phyloP scores from a whole-genome alignment of 1,284 basidiomycete genomes.

The Leccinum subfulvum region DNA sequence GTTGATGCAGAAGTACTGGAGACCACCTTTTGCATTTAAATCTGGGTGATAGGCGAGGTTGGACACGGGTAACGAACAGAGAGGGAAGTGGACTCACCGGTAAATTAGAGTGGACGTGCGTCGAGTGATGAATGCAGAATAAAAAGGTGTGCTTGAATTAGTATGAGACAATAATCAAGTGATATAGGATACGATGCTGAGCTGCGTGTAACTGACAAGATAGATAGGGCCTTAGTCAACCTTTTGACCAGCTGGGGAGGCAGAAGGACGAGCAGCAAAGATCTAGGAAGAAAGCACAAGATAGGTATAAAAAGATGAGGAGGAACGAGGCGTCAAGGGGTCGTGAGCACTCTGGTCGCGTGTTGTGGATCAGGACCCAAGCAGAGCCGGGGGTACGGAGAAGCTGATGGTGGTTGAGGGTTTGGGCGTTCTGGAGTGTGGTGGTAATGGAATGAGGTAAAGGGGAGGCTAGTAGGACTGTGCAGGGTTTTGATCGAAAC shows the following conservation, averaged over 20 bases:
- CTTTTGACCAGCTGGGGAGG: conserved; percentile 35
- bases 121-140: conserved; percentile 47
- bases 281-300: conserved; percentile 43
- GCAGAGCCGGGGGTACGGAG: conserved; percentile 27
- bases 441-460: conserved; percentile 54
- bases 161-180: conserved; percentile 51
- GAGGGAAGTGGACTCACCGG: conserved; percentile 44
- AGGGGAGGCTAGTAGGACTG: conserved; percentile 56
- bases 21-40: conserved; percentile 40
- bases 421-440: conserved; percentile 37
- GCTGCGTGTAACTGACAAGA: conserved; percentile 43
- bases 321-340: conserved; percentile 40
- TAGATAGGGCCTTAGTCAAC: conserved; percentile 43
- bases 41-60: conserved; percentile 30
- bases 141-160: conserved; percentile 42
- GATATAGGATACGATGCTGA: conserved; percentile 43
- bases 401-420: conserved; percentile 39
- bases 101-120: conserved; percentile 56
- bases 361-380: conserved; percentile 38
- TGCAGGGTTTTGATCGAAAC: conserved; percentile 68
- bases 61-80: conserved; percentile 19
- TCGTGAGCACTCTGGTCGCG: conserved; percentile 49
- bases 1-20: conserved; percentile 35
- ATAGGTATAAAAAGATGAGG: conserved; percentile 63
- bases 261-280: conserved; percentile 36